Conservation (phyloP, 306 rosid genomes). For the Vigna radiata region DNA sequence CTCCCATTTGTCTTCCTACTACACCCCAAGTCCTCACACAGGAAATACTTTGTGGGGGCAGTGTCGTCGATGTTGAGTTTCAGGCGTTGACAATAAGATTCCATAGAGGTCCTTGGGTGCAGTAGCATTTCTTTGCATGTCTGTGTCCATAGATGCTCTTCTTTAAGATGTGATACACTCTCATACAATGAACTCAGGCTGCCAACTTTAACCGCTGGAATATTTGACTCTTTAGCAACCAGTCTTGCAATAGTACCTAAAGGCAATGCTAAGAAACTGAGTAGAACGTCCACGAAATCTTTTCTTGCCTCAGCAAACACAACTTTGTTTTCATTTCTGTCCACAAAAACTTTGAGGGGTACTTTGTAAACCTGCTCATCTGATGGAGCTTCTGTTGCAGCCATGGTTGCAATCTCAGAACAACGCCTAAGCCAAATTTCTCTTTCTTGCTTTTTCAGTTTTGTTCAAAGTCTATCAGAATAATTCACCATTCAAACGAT, state of each 20-base stretch:
- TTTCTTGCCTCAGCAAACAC: conserved; percentile 41
- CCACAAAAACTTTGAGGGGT: not conserved
- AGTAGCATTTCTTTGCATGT: not conserved
- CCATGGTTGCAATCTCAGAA: not conserved
- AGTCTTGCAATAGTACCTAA: conserved; percentile 30
- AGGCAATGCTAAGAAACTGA: conserved; percentile 39
- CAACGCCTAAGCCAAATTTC: not conserved
- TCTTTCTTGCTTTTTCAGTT: too few species aligned
- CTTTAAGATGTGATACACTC: not conserved
- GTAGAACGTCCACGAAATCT: conserved; percentile 33
- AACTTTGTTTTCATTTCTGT: not conserved
- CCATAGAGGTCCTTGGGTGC: conserved; percentile 19
- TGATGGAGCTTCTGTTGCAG: not conserved
- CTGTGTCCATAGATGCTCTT: not conserved
- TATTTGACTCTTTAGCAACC: not conserved
- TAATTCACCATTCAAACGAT: too few species aligned
- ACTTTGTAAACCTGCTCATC: not conserved
- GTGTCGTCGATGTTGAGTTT: conserved; percentile 36
- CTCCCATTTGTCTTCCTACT: not conserved
- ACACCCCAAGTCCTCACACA: not conserved
- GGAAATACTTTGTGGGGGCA: not conserved
- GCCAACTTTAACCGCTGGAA: not conserved
- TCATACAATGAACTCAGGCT: conserved; percentile 9
- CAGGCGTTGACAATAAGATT: not conserved
- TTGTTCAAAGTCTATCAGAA: too few species aligned